These are phyloP conservation scores for Pseudocercospora fijiensis DNA, from an alignment of 2,329 filamentous ascomycete species.

Conservation along the genomic window DNA sequence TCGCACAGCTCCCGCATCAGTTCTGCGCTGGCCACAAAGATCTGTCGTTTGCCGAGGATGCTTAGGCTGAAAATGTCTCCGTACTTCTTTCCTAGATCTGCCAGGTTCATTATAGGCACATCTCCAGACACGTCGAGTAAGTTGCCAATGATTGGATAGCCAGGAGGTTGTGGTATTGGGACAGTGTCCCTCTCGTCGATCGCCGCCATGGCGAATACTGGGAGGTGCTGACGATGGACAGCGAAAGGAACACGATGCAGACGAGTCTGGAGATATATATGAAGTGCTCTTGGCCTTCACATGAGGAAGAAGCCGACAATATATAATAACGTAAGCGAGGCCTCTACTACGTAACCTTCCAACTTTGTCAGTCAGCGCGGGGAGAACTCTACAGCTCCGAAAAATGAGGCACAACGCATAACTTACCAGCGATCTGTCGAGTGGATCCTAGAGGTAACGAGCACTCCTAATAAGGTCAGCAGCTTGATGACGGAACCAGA, in stretches of 20 bases:
- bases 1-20: slow-evolving; percentile 44
- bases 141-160: slow-evolving; percentile 66
- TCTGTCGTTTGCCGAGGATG: slow-evolving; percentile 20
- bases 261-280: neutral
- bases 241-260: neutral
- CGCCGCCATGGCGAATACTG: slow-evolving; percentile 14
- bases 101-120: slow-evolving; percentile 56
- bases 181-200: slow-evolving; percentile 27
- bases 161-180: slow-evolving; percentile 62
- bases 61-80: slow-evolving; percentile 29
- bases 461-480: no score
- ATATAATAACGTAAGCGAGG: no score
- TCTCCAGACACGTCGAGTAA: slow-evolving; percentile 61
- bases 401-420: no score
- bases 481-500: no score
- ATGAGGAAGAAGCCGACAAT: no score
- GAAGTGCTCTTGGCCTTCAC: neutral
- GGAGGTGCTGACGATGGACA: neutral
- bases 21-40: slow-evolving; percentile 28
- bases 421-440: no score
- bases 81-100: slow-evolving; percentile 45
- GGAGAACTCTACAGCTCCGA: no score
- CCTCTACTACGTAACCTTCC: no score
- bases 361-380: no score
- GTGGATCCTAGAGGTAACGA: no score